Evolutionary conservation across 2,329 filamentous ascomycete genomes (phyloP), one percentile per base, ranked within the genome.

Genomic region (Penicillium concentricum): DNA sequence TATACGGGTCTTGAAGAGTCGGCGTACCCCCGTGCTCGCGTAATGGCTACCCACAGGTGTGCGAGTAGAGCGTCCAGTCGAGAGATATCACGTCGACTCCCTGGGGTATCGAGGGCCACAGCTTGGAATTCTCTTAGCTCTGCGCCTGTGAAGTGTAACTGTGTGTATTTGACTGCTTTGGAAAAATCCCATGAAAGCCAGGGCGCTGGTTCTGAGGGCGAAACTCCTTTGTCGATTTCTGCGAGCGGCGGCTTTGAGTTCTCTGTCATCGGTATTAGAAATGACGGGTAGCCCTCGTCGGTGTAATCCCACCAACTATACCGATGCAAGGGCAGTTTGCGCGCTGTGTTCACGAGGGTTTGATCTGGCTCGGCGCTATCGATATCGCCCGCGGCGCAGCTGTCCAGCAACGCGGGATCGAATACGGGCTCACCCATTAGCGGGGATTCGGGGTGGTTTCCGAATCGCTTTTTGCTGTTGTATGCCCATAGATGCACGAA

Each of bases 401-500:
- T 42, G 20, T 56, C 54, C n/a, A 56, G 20, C 18, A 42, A 18
- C 8, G 35, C 16, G 4, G 54, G 54, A 41, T 46, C 15, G 28
- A 52, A 56, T 2, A 56, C 20, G 0, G 54, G 54, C 3, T 52
- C 41, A 4, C 22, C 34, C 20, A 42, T 32, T 15, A 26, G 13
- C 10, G 54, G 24, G 5, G 24, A 8, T 20, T 35, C 16, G 15
- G 41, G 16, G 4, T 52, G 13, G 2, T 15, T 7, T 7, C 54
- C 75, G 77, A 5, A 79, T 74, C 1, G 61, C 58, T 1, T 72
- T 70, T 69, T 65, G 22, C 66, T 70, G 3, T 66, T 68, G 3
- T 64, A 65, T 1, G 76, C 73, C 78, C 77, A 82, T 16, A 71
- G 61, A 32, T 76, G 71, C 35, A 79, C 69, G 47, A 82, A 82